Evolutionary conservation across 2,329 filamentous ascomycete species (phyloP).

Genomic region (Fonsecaea multimorphosa): DNA sequence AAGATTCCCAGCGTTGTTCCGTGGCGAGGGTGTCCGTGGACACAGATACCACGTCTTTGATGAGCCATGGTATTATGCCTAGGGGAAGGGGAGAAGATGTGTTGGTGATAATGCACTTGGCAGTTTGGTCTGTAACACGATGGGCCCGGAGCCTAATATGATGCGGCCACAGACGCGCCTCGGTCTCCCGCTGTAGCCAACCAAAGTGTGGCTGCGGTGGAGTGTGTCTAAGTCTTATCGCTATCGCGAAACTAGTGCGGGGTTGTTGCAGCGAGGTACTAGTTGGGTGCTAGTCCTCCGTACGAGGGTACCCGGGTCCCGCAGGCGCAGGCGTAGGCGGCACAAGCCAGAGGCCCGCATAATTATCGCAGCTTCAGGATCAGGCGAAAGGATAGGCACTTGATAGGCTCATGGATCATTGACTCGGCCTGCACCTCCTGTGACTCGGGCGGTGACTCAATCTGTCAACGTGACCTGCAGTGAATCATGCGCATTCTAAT

Average conservation of each 20-base stretch:
- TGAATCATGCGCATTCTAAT: background rate
- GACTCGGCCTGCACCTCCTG: no score
- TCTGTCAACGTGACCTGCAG: slow-evolving; percentile 2
- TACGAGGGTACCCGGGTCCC: no score
- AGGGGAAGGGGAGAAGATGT: slow-evolving; percentile 20
- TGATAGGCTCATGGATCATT: no score
- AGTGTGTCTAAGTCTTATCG: slow-evolving; percentile 23
- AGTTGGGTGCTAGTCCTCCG: no score
- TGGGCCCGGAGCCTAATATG: slow-evolving; percentile 14
- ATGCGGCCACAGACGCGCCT: slow-evolving; percentile 10
- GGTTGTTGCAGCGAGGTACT: slow-evolving; percentile 4
- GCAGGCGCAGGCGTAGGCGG: background rate
- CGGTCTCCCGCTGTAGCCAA: background rate
- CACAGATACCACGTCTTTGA: slow-evolving; percentile 96
- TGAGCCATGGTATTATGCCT: slow-evolving; percentile 75
- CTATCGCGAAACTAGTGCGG: slow-evolving; percentile 33
- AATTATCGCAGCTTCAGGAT: no score
- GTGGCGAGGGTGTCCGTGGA: slow-evolving; percentile 82
- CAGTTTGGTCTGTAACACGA: background rate
- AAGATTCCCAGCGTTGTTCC: slow-evolving; percentile 84
- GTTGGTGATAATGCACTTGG: background rate
- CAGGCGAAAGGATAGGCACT: no score
- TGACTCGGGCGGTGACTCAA: slow-evolving; percentile 1
- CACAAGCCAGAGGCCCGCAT: no score
- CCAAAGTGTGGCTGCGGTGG: background rate